phyloP scores from a whole-genome alignment of 495 filamentous ascomycete genomes.

The Xylaria sp. region DNA sequence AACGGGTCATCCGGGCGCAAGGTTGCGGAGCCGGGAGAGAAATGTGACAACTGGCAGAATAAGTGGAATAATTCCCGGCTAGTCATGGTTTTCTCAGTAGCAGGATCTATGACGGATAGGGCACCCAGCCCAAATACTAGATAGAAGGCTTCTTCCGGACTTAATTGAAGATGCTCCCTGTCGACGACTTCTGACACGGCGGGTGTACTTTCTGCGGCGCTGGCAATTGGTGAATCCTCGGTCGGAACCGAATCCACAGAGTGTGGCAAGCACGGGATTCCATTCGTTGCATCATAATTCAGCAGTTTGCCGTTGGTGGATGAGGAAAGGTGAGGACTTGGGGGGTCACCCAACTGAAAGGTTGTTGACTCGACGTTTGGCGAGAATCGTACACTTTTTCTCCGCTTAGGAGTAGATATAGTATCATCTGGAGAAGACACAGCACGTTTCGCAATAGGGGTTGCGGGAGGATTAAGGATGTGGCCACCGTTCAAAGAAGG shows the following conservation, averaged over 20 bases:
- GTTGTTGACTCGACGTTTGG: conserved; percentile 65
- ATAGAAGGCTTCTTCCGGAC: conserved; percentile 92
- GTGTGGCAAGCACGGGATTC: conserved; percentile 26
- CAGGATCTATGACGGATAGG: conserved; percentile 68
- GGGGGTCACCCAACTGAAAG: conserved; percentile 57
- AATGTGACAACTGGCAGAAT: conserved; percentile 72
- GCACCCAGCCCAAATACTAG: conserved; percentile 81
- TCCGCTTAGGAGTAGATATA: conserved; percentile 40
- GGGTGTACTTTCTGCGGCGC: conserved; percentile 11
- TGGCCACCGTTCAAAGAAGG: conserved; percentile 3
- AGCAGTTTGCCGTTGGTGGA: conserved; percentile 29
- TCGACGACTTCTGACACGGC: conserved; percentile 58
- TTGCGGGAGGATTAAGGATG: background rate
- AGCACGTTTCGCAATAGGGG: background rate
- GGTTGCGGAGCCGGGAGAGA: conserved; percentile 59
- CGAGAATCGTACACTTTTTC: conserved; percentile 71
- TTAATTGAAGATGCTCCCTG: conserved; percentile 90
- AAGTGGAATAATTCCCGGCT: conserved; percentile 65
- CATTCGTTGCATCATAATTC: conserved; percentile 24
- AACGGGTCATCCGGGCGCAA: conserved; percentile 80
- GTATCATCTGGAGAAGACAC: background rate
- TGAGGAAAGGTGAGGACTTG: conserved; percentile 39
- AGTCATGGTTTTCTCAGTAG: conserved; percentile 55
- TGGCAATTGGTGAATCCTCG: background rate
- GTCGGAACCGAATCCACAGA: conserved; percentile 20